Base-by-base conservation (phyloP, 805 yeast species). In the Wickerhamiella brachini region DNA sequence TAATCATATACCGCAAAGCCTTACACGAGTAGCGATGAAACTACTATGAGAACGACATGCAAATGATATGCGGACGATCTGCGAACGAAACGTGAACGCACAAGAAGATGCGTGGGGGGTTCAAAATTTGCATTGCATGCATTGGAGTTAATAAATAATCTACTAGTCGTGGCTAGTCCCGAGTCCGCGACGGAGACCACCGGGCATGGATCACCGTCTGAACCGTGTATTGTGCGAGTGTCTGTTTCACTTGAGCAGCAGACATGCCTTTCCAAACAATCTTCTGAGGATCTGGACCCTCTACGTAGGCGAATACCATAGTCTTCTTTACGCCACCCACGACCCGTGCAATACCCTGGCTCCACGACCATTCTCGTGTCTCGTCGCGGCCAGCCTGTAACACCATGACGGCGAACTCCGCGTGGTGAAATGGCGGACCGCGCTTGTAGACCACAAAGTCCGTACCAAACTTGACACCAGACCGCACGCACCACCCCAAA, bases 381-480 rank as follows among this genome's bases (percentile, higher is more conserved):
- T 62, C 69, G 12, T 58, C 58, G 10, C 44, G 18, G 45, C 65
- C 65, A 44, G 68, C 65, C 1, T 76, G 72, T 24, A 78, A 53
- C 5, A 84, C 69, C 45, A 76, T 61, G 2, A 86, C 68, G 6
- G 90, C 85, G 64, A 78, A 85, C 62, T 88, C 95, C 0, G 98
- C 97, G 64, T 93, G 99, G 48, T 83, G 79, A 64, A 89, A 87
- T 1, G 97, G 97, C 8, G 97, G 98, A 0, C 99, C 99, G 52
- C 90, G 72, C 50, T 82, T 79, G 65, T 93, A 93, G 5, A 93
- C 70, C 8, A 93, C 68, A 65, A 71, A 83, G 59, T 89, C 94
- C n/a, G 85, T 76, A 1, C 96, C 95, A 65, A 93, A 93, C 65
- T 93, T 93, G 51, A 88, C 77, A 0, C 97, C 98, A 0, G 89